These are phyloP conservation scores for Tetrahymena malaccensis DNA, from an alignment of 73 alveolate genomes.

Conservation along the genomic window DNA sequence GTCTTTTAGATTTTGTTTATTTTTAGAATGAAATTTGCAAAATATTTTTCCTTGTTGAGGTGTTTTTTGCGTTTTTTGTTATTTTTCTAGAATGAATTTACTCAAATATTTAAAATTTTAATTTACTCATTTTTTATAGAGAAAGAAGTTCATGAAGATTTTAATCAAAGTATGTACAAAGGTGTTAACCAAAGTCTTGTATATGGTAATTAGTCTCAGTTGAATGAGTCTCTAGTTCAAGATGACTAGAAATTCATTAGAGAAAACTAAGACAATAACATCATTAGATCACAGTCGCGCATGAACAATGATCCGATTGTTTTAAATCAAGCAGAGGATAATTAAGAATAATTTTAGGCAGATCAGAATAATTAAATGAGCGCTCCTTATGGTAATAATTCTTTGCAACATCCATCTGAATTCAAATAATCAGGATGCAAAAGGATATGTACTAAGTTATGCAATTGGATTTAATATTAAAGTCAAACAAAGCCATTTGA, in stretches of 20 bases:
- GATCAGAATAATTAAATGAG: not conserved
- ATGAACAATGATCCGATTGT: not conserved
- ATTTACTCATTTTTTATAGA: not conserved
- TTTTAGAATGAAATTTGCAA: no score
- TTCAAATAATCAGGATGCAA: not conserved
- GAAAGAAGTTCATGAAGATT: not conserved
- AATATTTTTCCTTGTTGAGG: no score
- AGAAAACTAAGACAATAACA: not conserved
- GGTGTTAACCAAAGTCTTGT: not conserved
- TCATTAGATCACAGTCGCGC: not conserved
- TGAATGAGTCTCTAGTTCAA: not conserved
- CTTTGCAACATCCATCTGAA: not conserved
- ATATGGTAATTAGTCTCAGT: not conserved
- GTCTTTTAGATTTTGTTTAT: no score
- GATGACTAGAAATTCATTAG: not conserved
- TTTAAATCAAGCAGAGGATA: not conserved
- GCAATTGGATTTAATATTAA: not conserved
- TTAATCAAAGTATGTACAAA: not conserved
- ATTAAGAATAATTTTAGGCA: not conserved
- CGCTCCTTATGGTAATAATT: not conserved
- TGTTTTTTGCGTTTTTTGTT: no score
- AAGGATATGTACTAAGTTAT: not conserved
- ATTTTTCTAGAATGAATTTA: no score
- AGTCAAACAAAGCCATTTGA: not conserved
- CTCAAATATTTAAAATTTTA: not conserved